Base-by-base conservation (phyloP, 2,329 filamentous ascomycete species). In the Aspergillus ochraceoroseus region DNA sequence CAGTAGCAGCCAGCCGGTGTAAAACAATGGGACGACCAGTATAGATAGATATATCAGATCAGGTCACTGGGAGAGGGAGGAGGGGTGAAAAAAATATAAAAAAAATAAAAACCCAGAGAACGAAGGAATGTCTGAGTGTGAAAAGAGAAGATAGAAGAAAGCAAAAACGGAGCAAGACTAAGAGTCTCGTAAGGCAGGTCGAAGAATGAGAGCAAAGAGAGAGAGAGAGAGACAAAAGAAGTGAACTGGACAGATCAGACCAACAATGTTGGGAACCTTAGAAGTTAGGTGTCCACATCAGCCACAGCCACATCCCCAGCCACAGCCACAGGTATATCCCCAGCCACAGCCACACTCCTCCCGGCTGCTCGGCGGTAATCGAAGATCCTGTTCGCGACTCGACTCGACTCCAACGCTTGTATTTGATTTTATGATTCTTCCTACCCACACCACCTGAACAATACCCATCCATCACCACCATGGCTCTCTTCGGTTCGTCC, bases 401-500 rank as follows among this genome's bases (percentile, higher is more conserved):
- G 37, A 42, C 32, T 30, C 35, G 17, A 32, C 7, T 13, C 9
- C 12, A 17, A 20, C 12, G 20, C 20, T 13, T 17, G 17, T 23
- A 43, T 25, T 12, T 14, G 5, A 15, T 38, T 13, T 33, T 15
- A 19, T 29, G 7, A 2, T 20, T 20, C 12, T 7, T 14, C 6
- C 14, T 7, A 19, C 11, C 13, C n/a, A 27, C 12, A 23, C 6
- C 23, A 14, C 23, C 7, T 19, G 32, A 22, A 26, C 18, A 4
- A 13, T 9, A 5, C 9, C 11, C 13, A 30, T 6, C 22, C 28
- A 32, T 13, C 8, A 2, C 11, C 46, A 49, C 38, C 49, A 68
- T 68, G 65, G 58, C 62, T 38, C 44, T 67, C 48, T 66, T 68
- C 51, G 64, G 66, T 39, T 63, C 64, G 38, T 54, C 58, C 48